Base-by-base conservation (phyloP, 257 asterid genomes). In the Nicotiana otophora region DNA sequence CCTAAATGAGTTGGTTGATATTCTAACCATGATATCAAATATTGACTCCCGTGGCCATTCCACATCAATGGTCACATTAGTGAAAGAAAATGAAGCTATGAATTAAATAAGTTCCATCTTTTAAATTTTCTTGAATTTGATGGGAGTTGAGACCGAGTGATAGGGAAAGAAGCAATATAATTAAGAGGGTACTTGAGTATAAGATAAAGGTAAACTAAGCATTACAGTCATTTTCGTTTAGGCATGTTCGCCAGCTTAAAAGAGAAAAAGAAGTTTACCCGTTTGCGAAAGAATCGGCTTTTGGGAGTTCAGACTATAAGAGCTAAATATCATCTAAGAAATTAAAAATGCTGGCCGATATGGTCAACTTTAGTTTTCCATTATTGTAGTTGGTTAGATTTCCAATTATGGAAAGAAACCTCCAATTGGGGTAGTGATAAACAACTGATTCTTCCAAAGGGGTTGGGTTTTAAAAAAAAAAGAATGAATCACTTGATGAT, bases 101-200 rank as follows among this genome's bases (percentile, higher is more conserved):
- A 17, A 57, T 57, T 57, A n/a, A 61, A 7, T 5, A 10, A 42
- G 8, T 10, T 10, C 31, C 31, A 19, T 65, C 17, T n/a, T 69
- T 10, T 68, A 57, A 19, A 19, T 16, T 55, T 16, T 19, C 16
- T 69, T 69, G 55, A 8, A 42, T 9, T 48, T 75, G 30, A 62
- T 10, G 20, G 19, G 64, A 74, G 65, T 78, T 78, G 82, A 82
- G 77, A 65, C 42, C 26, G 61, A 8, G 61, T 86, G 84, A 82
- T 72, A 39, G 82, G n/a, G 69, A 78, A 69, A 86, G 67, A 23
- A 74, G 23, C 39, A 74, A 53, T 53, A 42, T 7, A 30, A 23
- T 70, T 64, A 28, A 28, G 42, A 64, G 11, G 20, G 72, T n/a
- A 64, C 70, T 70, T 70, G 6, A 42, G 11, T 20, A 20, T 17